Evolutionary conservation across 441 rosid species (phyloP), one percentile per base, ranked within the genome.

Genomic region (Isatis lusitanica): DNA sequence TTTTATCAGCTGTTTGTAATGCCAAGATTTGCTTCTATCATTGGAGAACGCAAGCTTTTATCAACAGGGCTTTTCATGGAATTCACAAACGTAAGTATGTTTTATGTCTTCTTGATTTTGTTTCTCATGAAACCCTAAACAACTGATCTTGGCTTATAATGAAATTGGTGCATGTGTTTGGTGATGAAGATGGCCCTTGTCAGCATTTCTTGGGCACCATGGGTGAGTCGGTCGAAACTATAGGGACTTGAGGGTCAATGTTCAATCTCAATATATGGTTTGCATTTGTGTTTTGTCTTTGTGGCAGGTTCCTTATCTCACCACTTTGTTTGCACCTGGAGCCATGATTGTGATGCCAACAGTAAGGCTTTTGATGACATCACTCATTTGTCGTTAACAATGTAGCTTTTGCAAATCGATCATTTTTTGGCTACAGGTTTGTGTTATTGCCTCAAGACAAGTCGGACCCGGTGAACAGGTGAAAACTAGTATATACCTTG

Each of bases 371-470:
- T 67, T 48, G 3, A 43, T 48, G 3, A 43, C 56, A 53, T 39
- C 13, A 26, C 8, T 12, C 35, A 30, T 47, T 31, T 28, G 67
- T 68, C 38, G 24, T 65, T 74, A 47, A 36, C 9, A 30, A 9
- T 53, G 42, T 1, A 53, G 36, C 0, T 12, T 63, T 57, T 18
- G 18, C n/a, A 36, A 38, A 60, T 16, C 60, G 5, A 60, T 60
- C 30, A 33, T 51, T 16, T 15, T 21, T 52, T 55, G 46, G 28
- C 2, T 66, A 10, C 81, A 94, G 99, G 68, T 90, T 38, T 85
- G 92, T 69, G 88, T 93, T 82, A 94, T 94, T 58, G 92, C 80
- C 9, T 94, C 99, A 9, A 94, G 87, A 77, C 99, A 92, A 80
- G 88, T 84, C 6, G 85, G 97, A 12, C 69, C 93, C 3, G 64